Evolutionary conservation across 148 eudicot genomes (phyloP).

Genomic region (Chenopodium berlandieri): DNA sequence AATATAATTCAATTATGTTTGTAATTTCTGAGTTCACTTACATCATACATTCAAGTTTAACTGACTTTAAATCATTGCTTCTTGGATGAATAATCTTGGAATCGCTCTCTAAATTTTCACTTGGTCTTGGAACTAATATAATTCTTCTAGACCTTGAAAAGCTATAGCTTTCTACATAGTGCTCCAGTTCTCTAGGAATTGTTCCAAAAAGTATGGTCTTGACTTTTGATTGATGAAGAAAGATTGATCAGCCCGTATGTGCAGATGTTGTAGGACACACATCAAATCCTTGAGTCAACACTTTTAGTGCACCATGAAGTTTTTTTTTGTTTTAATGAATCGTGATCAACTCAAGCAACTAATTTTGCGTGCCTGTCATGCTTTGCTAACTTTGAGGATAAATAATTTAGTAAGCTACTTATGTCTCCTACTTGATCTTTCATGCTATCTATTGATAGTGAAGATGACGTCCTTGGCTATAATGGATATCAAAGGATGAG

Average conservation of each 20-base stretch:
- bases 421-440: neutral
- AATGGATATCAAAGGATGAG: neutral
- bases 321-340: too few relatives aligned
- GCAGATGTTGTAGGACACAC: neutral
- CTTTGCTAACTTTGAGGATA: neutral
- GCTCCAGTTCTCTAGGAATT: too few relatives aligned
- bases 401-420: neutral
- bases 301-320: neutral
- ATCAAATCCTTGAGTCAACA: neutral
- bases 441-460: neutral
- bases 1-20: too few relatives aligned
- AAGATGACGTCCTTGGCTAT: neutral
- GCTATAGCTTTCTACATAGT: neutral
- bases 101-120: neutral
- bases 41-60: too few relatives aligned
- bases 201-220: too few relatives aligned
- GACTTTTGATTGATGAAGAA: neutral
- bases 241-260: neutral
- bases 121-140: neutral
- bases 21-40: too few relatives aligned
- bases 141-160: neutral
- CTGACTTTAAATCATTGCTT: too few relatives aligned
- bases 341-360: neutral
- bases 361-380: neutral
- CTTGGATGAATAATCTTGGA: too few relatives aligned